Evolutionary conservation across 2,329 filamentous ascomycete species (phyloP), one percentile per base, ranked within the genome.

Genomic region (Calcarisporium arbuscula): DNA sequence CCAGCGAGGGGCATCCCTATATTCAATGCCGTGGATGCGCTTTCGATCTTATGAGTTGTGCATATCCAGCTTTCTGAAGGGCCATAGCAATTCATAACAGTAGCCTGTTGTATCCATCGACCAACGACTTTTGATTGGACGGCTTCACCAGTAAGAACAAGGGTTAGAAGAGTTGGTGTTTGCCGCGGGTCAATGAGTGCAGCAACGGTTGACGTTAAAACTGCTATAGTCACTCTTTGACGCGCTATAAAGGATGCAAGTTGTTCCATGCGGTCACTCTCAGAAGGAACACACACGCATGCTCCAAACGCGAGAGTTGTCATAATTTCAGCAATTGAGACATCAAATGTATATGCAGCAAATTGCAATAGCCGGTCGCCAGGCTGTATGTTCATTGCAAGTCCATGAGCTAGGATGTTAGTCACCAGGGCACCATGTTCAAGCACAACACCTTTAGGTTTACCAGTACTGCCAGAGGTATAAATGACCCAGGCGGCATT

Each of bases 161-260:
- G 29, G 12, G 16, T 19, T 20, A 8, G 20, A n/a, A 31, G 18
- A 19, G 11, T n/a, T n/a, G 29, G 29, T 12, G 22, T 19, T 12
- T 19, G 12, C 17, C 9, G 12, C 9, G 27, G 26, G 8, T 11
- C 11, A 10, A 36, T 8, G 7, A 27, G n/a, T 8, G 18, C 8
- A 8, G 36, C 30, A n/a, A 43, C 26, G 2, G 41, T 29, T 4
- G 41, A 38, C 8, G 41, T 38, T 6, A 44, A 17, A 8, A 40
- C 32, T 6, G 30, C 22, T 27, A 14, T 27, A 22, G 42, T 39
- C 16, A 36, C 33, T 22, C 12, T 16, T 6, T 23, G 25, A 1
- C 34, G 17, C 11, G 29, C 25, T 11, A 45, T 29, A n/a, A 34
- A 40, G 7, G 28, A 30, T 2, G 30, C 28, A 12, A 44, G 19